These are phyloP conservation scores for Paragyromitra xinjiangensis DNA, from an alignment of 495 filamentous ascomycete genomes.

Conservation along the genomic window DNA sequence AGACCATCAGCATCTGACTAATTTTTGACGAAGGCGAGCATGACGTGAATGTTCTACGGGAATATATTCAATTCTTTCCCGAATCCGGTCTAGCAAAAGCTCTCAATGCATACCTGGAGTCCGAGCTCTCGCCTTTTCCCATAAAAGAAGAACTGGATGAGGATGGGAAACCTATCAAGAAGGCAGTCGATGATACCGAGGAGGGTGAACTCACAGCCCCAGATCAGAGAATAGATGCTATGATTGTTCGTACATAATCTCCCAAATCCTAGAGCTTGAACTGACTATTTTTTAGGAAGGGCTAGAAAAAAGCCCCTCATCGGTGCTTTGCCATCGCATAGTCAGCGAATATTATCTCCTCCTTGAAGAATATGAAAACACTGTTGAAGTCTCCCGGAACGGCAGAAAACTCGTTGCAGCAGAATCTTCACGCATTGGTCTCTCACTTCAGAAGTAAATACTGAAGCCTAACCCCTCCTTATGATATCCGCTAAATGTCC, in stretches of 20 bases:
- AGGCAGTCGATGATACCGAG: conserved; percentile 57
- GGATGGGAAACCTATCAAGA: conserved; percentile 59
- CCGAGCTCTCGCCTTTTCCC: conserved; percentile 85
- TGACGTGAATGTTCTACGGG: conserved; percentile 76
- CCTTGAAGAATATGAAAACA: conserved; percentile 85
- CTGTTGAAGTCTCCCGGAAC: conserved; percentile 78
- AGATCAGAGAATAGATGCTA: conserved; percentile 48
- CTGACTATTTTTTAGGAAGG: conserved; percentile 66
- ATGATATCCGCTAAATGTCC: conserved; percentile 31
- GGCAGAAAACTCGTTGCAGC: conserved; percentile 69
- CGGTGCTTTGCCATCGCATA: conserved; percentile 81
- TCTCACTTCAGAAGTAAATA: conserved; percentile 66
- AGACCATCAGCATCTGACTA: background rate
- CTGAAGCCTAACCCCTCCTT: conserved; percentile 9
- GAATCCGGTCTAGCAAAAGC: conserved; percentile 81
- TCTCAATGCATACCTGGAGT: conserved; percentile 78
- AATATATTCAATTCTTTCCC: conserved; percentile 86
- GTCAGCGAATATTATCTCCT: conserved; percentile 85
- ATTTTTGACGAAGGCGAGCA: conserved; percentile 66
- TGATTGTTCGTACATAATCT: conserved; percentile 47
- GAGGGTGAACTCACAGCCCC: conserved; percentile 59
- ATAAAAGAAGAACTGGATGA: conserved; percentile 59
- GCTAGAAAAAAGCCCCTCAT: conserved; percentile 72
- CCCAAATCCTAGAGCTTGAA: background rate
- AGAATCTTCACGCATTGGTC: conserved; percentile 71